Evolutionary conservation across 768 basidiomycete species (phyloP), one percentile per base, ranked within the genome.

Genomic region (Lepiota subincarnata): DNA sequence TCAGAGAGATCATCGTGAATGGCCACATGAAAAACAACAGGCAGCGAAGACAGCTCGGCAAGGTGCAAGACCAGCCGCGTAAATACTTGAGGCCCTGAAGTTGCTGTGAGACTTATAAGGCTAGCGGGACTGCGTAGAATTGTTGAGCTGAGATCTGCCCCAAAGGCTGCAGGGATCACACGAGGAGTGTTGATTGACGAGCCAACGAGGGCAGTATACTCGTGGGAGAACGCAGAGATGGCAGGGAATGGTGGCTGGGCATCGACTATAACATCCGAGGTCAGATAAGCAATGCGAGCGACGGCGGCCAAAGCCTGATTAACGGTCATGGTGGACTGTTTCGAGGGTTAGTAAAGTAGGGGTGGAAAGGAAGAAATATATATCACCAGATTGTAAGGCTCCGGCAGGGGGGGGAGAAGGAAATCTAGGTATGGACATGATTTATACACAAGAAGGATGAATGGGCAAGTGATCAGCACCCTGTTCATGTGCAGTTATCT

Each of bases 11-110:
- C 85, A 54, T 80, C 73, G 40, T 70, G 66, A 40, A 83, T 75
- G 12, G 84, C 83, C 35, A 92, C 70, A 63, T 93, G 87, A 26
- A 93, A 64, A 26, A 87, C 90, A 16, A 92, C 69, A 0, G 90
- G 82, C 4, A 74, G 69, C 1, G 74, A 62, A 1, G 88, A 81
- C 44, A 95, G 74, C 56, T 87, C 81, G 31, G 82, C 66, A n/a
- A 90, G 78, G 62, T 84, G 80, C 1, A 84, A 76, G 8, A 92
- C 69, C 16, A 92, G 75, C 36, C 78, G 73, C 19, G 81, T 79
- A 22, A 83, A 63, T 18, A 78, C 67, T 42, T 82, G 79, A 7
- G 81, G 71, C 38, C 74, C 72, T 4, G 80, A 73, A 6, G 71
- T 58, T 18, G 82, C 73, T 4, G 83, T 86, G 62, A 86, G 78